Conservation (phyloP, 805 yeast species). For the Pichia paraexigua region DNA sequence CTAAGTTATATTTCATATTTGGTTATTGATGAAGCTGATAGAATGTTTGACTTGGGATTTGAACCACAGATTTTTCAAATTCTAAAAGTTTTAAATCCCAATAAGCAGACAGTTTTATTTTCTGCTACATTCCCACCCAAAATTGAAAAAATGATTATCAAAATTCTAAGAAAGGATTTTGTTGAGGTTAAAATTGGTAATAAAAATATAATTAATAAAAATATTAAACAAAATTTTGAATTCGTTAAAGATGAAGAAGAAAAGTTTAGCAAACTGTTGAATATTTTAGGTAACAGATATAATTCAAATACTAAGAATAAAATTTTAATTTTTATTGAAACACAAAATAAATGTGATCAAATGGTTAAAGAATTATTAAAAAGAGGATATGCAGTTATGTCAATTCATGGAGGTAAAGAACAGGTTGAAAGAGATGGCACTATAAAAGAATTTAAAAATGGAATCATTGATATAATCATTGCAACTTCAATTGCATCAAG, state of each 20-base stretch:
- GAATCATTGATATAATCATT: conserved; percentile 56
- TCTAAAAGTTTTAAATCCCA: conserved; percentile 57
- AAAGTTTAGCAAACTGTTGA: conserved; percentile 50
- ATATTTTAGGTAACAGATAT: conserved; percentile 41
- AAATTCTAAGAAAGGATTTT: conserved; percentile 50
- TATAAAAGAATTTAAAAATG: conserved; percentile 57
- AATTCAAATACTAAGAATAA: conserved; percentile 36
- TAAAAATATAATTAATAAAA: conserved; percentile 71
- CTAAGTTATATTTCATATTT: conserved; percentile 65
- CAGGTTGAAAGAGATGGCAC: conserved; percentile 75
- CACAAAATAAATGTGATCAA: conserved; percentile 79
- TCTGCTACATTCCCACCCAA: conserved; percentile 90
- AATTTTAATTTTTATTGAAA: conserved; percentile 75
- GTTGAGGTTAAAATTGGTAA: conserved; percentile 76
- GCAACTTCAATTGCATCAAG: conserved; percentile 95
- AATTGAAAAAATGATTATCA: conserved; percentile 67
- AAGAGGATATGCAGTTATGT: conserved; percentile 49
- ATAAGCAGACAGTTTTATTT: conserved; percentile 80
- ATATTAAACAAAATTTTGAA: conserved; percentile 65
- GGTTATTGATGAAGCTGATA: conserved; percentile 93
- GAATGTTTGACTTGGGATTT: conserved; percentile 95
- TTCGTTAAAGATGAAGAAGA: conserved; percentile 41
- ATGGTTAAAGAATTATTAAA: conserved; percentile 46
- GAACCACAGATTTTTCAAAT: conserved; percentile 91
- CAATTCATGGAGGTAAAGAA: conserved; percentile 90